A percentile compares a stretch with the other conserved stretches of the same genome.
These are phyloP conservation scores for Piromyces sp. DNA, from an alignment of 192 early-diverging fungal genomes.

Conservation along the genomic window DNA sequence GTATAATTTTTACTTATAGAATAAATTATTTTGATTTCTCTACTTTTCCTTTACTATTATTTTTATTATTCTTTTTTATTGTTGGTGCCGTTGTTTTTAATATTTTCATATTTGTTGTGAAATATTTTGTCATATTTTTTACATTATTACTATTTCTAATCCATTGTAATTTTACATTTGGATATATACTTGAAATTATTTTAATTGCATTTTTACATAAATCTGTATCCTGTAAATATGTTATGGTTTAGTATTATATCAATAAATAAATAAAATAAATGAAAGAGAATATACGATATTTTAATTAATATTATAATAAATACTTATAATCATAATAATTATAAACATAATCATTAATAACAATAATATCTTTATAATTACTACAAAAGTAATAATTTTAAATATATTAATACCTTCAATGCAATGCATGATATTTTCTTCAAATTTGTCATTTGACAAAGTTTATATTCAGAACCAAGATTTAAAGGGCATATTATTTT, in stretches of 20 bases:
- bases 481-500: background rate
- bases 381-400: too few species aligned
- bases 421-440: background rate
- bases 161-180: background rate
- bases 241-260: too few species aligned
- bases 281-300: too few species aligned
- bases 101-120: background rate
- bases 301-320: too few species aligned
- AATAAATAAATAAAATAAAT: too few species aligned
- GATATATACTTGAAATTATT: background rate
- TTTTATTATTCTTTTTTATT: background rate
- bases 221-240: background rate
- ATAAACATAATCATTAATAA: too few species aligned
- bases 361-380: too few species aligned
- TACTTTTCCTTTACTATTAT: background rate
- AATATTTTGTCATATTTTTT: background rate
- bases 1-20: background rate
- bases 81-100: background rate
- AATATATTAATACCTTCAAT: too few species aligned
- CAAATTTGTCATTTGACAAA: background rate
- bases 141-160: background rate
- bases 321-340: too few species aligned
- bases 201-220: background rate
- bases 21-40: background rate
- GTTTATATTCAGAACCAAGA: background rate